Percentiles rank a stretch among this genome's conserved stretches.
phyloP scores from a whole-genome alignment of 768 basidiomycete genomes.

The Candolleomyces efflorescens region DNA sequence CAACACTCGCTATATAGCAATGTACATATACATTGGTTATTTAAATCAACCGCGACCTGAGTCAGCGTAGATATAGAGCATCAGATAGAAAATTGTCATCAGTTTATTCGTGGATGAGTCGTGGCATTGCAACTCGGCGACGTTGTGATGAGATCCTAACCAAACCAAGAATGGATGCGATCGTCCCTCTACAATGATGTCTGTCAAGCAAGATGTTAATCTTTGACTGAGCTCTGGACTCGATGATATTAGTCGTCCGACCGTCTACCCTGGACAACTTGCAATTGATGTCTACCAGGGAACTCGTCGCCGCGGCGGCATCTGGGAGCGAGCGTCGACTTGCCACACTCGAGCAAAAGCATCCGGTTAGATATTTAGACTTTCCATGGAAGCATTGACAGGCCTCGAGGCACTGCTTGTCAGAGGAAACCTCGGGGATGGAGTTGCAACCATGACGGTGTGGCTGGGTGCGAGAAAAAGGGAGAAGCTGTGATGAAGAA shows the following conservation, averaged over 20 bases:
- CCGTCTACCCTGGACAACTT: no score
- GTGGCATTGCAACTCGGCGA: no score
- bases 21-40: not conserved
- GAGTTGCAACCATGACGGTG: not conserved
- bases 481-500: not conserved
- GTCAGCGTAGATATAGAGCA: no score
- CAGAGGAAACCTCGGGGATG: not conserved
- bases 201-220: no score
- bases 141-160: no score
- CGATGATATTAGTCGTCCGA: no score
- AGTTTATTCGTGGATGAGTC: no score
- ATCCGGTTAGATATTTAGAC: not conserved
- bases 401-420: not conserved
- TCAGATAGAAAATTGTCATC: no score
- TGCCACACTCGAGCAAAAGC: not conserved
- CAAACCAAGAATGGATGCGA: no score
- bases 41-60: no score
- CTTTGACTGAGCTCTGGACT: no score
- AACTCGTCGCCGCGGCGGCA: not conserved
- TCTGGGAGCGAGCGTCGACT: not conserved
- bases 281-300: not conserved
- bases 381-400: not conserved
- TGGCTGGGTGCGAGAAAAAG: not conserved
- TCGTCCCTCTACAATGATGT: no score
- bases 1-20: not conserved